Percentiles rank a stretch among this genome's conserved stretches.
phyloP scores from a whole-genome alignment of 2,329 filamentous ascomycete species.

The Triangularia verruculosa region DNA sequence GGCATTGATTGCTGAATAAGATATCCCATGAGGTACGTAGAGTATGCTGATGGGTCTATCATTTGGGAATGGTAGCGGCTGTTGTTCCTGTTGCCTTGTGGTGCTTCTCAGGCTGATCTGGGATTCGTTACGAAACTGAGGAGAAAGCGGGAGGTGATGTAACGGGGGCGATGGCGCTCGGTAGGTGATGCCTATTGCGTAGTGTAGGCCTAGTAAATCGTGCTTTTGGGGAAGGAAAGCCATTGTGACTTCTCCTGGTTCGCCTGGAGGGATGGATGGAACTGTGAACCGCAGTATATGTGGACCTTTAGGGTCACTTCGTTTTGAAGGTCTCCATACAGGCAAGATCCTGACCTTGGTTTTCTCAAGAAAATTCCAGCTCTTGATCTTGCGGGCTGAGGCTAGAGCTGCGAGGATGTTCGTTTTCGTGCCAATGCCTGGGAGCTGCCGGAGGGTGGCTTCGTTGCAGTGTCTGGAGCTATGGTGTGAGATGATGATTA shows the following conservation, averaged over 20 bases:
- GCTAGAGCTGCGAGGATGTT: constrained; percentile 64
- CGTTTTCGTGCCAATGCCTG: constrained; percentile 49
- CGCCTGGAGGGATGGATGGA: constrained; percentile 47
- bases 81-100: background rate
- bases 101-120: background rate
- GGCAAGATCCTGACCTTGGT: constrained; percentile 45
- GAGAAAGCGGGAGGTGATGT: constrained; percentile 39
- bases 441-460: constrained; percentile 63
- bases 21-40: constrained; percentile 63
- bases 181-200: constrained; percentile 71
- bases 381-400: constrained; percentile 61
- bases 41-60: constrained; percentile 55
- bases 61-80: constrained; percentile 20
- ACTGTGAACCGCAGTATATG: constrained; percentile 48
- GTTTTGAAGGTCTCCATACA: constrained; percentile 43
- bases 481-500: constrained; percentile 46
- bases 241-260: constrained; percentile 67
- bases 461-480: constrained; percentile 68
- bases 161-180: constrained; percentile 45
- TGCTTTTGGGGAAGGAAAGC: constrained; percentile 60
- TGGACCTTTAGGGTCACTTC: constrained; percentile 32
- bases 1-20: constrained; percentile 49
- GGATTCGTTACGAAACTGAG: background rate
- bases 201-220: constrained; percentile 60
- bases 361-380: constrained; percentile 66